Evolutionary conservation across 495 filamentous ascomycete species (phyloP).

Genomic region (Daldinia decipiens): DNA sequence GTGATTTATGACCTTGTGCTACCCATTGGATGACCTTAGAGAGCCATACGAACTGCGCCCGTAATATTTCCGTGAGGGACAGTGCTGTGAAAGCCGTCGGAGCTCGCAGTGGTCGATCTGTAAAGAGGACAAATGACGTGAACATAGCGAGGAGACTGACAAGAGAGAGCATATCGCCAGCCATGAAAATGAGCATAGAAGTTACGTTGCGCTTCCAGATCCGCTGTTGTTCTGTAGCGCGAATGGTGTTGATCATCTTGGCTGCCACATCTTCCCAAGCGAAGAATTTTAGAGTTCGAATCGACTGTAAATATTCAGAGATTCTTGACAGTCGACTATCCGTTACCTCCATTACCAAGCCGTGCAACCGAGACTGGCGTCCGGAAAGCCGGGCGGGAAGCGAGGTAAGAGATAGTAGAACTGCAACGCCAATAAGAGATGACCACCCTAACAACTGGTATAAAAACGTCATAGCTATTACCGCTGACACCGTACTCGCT

Average conservation of each 20-base stretch:
- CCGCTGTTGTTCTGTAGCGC: slow-evolving; percentile 1
- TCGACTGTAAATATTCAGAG: slow-evolving; percentile 5
- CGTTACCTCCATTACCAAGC: slow-evolving; percentile 9
- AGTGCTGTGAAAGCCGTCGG: slow-evolving; percentile 6
- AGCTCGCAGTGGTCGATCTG: not conserved
- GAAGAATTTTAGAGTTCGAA: slow-evolving; percentile 9
- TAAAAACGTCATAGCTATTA: slow-evolving; percentile 6
- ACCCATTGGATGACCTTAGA: not conserved
- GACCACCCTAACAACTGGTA: not conserved
- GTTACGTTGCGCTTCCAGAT: slow-evolving; percentile 13
- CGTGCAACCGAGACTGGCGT: not conserved
- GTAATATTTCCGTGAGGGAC: slow-evolving; percentile 4
- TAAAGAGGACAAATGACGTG: not conserved
- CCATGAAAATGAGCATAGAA: not conserved
- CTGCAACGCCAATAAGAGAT: slow-evolving; percentile 1
- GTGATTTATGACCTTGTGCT: not conserved
- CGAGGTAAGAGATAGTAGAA: not conserved
- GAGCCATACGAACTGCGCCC: slow-evolving; percentile 8
- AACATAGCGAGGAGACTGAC: slow-evolving; percentile 7
- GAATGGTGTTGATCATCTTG: not conserved
- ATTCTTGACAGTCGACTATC: slow-evolving; percentile 6
- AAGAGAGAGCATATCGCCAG: slow-evolving; percentile 7
- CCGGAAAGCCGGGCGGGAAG: not conserved
- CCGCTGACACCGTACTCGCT: not conserved
- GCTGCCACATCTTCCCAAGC: slow-evolving; percentile 12